Base-by-base conservation (phyloP, 1,139 yeast genomes). In the Arxiozyma bovina region DNA sequence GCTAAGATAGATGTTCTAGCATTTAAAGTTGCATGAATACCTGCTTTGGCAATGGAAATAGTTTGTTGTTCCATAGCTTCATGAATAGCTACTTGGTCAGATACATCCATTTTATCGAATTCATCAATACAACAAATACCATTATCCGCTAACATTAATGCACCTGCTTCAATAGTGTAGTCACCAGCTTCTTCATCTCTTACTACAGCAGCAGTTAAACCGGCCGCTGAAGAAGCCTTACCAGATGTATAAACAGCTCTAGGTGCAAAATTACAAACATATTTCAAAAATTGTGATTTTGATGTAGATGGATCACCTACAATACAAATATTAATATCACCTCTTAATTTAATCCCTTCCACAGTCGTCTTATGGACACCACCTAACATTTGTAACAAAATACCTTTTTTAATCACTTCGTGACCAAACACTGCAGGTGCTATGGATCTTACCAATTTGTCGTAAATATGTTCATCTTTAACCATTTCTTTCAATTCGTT, bases 61-160 rank as follows among this genome's bases (percentile, higher is more conserved):
- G 99, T 93, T 70, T 93, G 99, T 73, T 93, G 99, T 76, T 93
- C 99, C 99, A 93, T 93, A 18, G 99, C 99, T 75, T 93, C 99
- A 74, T 93, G 99, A 75, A 93, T 93, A 3, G 99, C 99, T 56
- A 93, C 99, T 73, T 94, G 99, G 71, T 94, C 99, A 5, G 83
- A 74, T 51, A 93, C 72, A 71, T 93, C 98, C 99, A 93, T 93
- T 75, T 94, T 93, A 71, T 93, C 99, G 65, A 93, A 93, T 73
- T 93, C 99, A 70, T 93, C 99, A 72, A 93, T 93, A 60, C 97
- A 96, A 77, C 99, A 93, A 58, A 93, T 88, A 59, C 99, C 99
- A 68, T 93, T 94, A 72, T 93, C 99, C 1, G 99, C 99, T 61
- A 93, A 78, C 99, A 93, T 93, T 57, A 93, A 77, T 1, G 99